Percentiles rank a stretch among this genome's conserved stretches.
Evolutionary conservation across 257 asterid genomes (phyloP).

Genomic region (Petunia axillaris): DNA sequence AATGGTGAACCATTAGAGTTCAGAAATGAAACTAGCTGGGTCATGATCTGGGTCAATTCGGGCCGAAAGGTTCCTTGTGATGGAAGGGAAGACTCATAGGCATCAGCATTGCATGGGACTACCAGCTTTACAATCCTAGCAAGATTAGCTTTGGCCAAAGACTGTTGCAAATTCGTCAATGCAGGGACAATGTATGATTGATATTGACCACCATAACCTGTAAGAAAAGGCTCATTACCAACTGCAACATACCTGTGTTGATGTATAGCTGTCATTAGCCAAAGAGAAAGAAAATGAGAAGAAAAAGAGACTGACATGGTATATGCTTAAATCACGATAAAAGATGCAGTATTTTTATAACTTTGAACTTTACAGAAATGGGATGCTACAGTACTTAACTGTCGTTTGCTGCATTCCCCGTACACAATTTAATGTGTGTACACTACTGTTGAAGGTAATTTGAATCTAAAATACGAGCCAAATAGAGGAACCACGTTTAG

Average conservation of each 20-base stretch:
- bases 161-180: constrained; percentile 70
- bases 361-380: not conserved
- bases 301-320: not conserved
- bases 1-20: constrained; percentile 85
- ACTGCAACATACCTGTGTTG: constrained; percentile 83
- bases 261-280: constrained; percentile 31
- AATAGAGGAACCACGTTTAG: not conserved
- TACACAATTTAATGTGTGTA: not conserved
- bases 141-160: constrained; percentile 70
- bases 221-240: constrained; percentile 91
- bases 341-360: not conserved
- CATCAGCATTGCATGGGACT: constrained; percentile 99
- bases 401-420: not conserved
- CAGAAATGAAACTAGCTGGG: constrained; percentile 79
- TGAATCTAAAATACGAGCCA: not conserved
- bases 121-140: constrained; percentile 74
- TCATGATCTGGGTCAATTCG: constrained; percentile 69
- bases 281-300: constrained; percentile 25
- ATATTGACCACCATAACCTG: constrained; percentile 74
- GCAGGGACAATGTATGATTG: constrained; percentile 80
- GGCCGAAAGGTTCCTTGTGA: constrained; percentile 92
- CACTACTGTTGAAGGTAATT: not conserved
- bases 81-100: constrained; percentile 80
- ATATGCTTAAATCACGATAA: not conserved
- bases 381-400: not conserved